Percentiles rank a stretch among this genome's conserved stretches.
phyloP scores from a whole-genome alignment of 2,329 filamentous ascomycete species.

The Aspergillus oerlinghausenensis region DNA sequence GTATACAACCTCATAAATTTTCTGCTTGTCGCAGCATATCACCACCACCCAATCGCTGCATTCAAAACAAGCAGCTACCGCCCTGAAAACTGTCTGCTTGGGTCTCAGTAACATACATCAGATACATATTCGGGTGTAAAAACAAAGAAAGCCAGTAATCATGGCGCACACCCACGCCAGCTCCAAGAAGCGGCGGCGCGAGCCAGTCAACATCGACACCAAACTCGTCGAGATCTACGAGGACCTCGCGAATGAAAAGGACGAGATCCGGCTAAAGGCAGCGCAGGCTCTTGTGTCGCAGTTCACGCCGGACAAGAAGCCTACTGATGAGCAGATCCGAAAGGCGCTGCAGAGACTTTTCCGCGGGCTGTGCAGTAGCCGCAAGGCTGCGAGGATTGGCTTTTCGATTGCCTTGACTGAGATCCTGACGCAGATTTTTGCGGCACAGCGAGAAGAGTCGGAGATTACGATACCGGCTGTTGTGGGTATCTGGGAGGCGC shows the following conservation, averaged over 20 bases:
- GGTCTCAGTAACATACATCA: background rate
- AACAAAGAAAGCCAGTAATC: background rate
- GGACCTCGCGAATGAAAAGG: constrained; percentile 44
- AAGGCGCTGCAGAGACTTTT: constrained; percentile 61
- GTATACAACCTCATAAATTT: constrained; percentile 18
- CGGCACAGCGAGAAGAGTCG: constrained; percentile 23
- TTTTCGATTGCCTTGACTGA: constrained; percentile 88
- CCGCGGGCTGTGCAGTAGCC: constrained; percentile 80
- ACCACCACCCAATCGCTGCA: constrained; percentile 4
- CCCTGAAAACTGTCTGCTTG: background rate
- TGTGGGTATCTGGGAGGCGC: constrained; percentile 49
- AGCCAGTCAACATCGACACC: constrained; percentile 39
- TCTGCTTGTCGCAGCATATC: constrained; percentile 5
- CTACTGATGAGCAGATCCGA: constrained; percentile 38
- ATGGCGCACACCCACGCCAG: constrained; percentile 26
- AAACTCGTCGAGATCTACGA: constrained; percentile 48
- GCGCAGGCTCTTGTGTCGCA: constrained; percentile 41
- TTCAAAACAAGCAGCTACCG: background rate
- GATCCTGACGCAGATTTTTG: constrained; percentile 67
- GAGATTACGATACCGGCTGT: constrained; percentile 39
- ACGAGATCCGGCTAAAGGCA: constrained; percentile 44
- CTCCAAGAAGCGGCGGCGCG: constrained; percentile 38
- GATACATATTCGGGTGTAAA: background rate
- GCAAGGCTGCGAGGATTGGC: constrained; percentile 81
- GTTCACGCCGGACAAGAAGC: constrained; percentile 39